Evolutionary conservation across 139 green algal genomes (phyloP).

Genomic region (Haematococcus lacustris): DNA sequence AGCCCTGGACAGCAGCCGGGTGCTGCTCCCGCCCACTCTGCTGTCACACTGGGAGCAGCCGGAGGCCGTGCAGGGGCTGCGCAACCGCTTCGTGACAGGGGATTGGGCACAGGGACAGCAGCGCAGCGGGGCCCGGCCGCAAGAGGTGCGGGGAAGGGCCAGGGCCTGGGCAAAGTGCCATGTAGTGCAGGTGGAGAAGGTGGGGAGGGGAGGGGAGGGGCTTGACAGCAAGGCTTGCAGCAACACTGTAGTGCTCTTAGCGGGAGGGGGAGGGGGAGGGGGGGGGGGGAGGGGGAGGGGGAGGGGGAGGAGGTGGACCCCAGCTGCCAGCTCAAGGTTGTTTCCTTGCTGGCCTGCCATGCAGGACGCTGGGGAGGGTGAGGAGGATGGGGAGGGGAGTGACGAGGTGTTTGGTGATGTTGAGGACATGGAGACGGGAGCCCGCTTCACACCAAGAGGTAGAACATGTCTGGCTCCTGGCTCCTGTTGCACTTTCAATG

Average conservation of each 20-base stretch:
- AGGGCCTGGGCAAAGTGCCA: no score
- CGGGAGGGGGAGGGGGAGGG: no score
- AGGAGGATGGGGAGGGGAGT: conserved; percentile 28
- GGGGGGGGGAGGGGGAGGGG: no score
- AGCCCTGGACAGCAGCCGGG: conserved; percentile 21
- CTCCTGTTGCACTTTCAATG: no score
- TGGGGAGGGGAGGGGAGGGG: no score
- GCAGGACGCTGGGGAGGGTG: conserved; percentile 11
- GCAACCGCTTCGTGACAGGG: conserved; percentile 64
- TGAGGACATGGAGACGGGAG: conserved; percentile 89
- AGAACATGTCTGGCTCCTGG: no score
- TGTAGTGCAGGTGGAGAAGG: no score
- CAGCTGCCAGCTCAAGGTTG: no score
- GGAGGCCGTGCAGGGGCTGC: conserved; percentile 7
- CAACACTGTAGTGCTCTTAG: no score
- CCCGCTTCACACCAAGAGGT: conserved; percentile 32
- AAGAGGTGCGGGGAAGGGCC: no score
- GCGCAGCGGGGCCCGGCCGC: conserved; percentile 40
- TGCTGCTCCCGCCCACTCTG: conserved; percentile 1
- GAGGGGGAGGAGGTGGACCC: no score
- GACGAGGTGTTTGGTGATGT: conserved; percentile 80
- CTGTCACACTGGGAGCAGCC: not conserved
- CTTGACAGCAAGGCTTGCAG: no score
- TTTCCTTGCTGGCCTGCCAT: not conserved
- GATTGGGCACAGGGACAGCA: conserved; percentile 76